These are phyloP conservation scores for Fusarium armeniacum DNA, from an alignment of 2,329 filamentous ascomycete species.

Conservation along the genomic window DNA sequence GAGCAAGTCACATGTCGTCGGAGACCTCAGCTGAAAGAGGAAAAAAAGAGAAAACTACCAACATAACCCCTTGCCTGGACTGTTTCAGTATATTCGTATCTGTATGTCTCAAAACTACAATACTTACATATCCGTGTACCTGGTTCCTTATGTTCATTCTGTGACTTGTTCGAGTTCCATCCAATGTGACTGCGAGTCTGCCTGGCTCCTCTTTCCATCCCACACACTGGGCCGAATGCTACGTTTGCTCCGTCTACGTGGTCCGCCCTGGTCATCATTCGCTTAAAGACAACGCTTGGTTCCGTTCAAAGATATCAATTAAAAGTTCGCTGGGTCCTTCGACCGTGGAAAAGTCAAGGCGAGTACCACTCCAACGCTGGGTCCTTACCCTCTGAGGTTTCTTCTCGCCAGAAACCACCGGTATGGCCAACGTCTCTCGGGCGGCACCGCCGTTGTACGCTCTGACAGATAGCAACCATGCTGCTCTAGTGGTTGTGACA, in stretches of 20 bases:
- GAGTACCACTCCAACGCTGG: slow-evolving; percentile 5
- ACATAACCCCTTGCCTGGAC: not conserved
- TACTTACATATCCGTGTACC: not conserved
- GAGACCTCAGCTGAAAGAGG: not conserved
- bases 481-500: slow-evolving; percentile 43
- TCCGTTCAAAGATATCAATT: not conserved
- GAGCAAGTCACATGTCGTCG: too few relatives aligned
- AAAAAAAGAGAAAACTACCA: not conserved
- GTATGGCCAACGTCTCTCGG: slow-evolving; percentile 26
- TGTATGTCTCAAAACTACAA: slow-evolving; percentile 3
- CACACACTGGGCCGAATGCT: slow-evolving; percentile 7
- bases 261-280: slow-evolving; percentile 2
- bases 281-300: slow-evolving; percentile 5
- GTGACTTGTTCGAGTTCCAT: slow-evolving; percentile 1
- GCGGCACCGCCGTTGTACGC: slow-evolving; percentile 45
- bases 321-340: not conserved
- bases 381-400: not conserved
- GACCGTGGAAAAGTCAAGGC: not conserved
- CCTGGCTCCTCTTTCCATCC: slow-evolving; percentile 6
- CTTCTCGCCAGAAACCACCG: not conserved
- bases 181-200: not conserved
- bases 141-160: not conserved
- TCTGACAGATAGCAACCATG: slow-evolving; percentile 40
- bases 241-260: slow-evolving; percentile 11
- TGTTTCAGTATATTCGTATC: not conserved